Conservation (phyloP, 768 basidiomycete genomes). For the Rhizopogon roseolus region DNA sequence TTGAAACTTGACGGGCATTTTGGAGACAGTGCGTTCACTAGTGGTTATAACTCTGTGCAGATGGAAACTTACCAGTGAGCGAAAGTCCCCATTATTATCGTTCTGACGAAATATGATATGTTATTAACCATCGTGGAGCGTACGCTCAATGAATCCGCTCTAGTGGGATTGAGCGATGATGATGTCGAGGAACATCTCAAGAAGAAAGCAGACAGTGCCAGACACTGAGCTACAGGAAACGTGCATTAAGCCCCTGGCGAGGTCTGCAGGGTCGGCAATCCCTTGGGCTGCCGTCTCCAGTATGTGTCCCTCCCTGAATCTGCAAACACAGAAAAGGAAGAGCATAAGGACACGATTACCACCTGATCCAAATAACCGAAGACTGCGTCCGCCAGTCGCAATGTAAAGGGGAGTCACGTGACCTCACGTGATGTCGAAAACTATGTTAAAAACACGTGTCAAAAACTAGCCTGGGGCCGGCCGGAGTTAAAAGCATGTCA, state of each 20-base stretch:
- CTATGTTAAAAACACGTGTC: too few relatives aligned
- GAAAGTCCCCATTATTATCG: slow-evolving; percentile 1
- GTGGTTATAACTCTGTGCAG: not conserved
- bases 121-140: not conserved
- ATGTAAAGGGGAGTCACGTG: too few relatives aligned
- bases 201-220: not conserved
- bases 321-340: not conserved
- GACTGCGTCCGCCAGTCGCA: not conserved
- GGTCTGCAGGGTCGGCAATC: not conserved
- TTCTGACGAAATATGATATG: slow-evolving; percentile 3
- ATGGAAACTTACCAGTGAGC: too few relatives aligned
- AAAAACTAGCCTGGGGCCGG: too few relatives aligned
- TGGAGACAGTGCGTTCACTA: slow-evolving; percentile 1
- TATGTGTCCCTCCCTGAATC: not conserved
- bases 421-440: too few relatives aligned
- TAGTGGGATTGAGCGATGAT: not conserved
- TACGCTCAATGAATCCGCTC: not conserved
- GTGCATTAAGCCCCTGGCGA: too few relatives aligned
- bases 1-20: not conserved
- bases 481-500: too few relatives aligned
- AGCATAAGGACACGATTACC: not conserved
- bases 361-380: not conserved
- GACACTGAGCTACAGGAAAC: not conserved
- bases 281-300: not conserved
- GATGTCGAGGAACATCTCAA: not conserved